Percentiles rank a stretch among this genome's conserved stretches.
Evolutionary conservation across 495 filamentous ascomycete genomes (phyloP).

Genomic region (Podospora comata): DNA sequence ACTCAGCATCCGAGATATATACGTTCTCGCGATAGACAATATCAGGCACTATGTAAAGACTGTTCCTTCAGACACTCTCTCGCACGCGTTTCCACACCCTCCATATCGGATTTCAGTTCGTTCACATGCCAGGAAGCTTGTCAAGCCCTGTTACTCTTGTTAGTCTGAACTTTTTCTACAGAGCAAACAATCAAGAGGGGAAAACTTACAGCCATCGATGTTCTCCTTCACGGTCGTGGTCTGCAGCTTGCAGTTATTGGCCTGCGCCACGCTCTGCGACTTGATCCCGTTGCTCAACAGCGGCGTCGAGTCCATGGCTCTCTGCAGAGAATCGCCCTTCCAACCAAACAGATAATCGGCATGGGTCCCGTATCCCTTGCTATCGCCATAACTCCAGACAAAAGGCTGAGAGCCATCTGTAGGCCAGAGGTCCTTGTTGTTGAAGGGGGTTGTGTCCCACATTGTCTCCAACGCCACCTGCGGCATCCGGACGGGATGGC

Average conservation of each 20-base stretch:
- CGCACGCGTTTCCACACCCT: background rate
- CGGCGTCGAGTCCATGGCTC: slow-evolving; percentile 41
- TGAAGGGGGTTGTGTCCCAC: slow-evolving; percentile 49
- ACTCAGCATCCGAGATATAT: background rate
- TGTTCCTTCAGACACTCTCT: background rate
- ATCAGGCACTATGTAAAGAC: background rate
- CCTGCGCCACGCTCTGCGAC: slow-evolving; percentile 39
- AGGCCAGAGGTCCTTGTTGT: slow-evolving; percentile 40
- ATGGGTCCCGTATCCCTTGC: slow-evolving; percentile 19
- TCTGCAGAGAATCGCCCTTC: slow-evolving; percentile 41
- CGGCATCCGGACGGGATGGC: slow-evolving; percentile 46
- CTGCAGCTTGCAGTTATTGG: slow-evolving; percentile 44
- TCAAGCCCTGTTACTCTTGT: slow-evolving; percentile 2
- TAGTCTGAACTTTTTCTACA: background rate
- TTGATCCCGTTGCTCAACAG: slow-evolving; percentile 45
- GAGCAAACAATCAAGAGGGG: background rate
- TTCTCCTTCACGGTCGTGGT: slow-evolving; percentile 37
- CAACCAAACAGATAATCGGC: slow-evolving; percentile 31
- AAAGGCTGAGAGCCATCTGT: slow-evolving; percentile 40
- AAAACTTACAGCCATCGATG: slow-evolving; percentile 45
- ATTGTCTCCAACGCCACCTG: slow-evolving; percentile 49
- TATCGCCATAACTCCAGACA: slow-evolving; percentile 31
- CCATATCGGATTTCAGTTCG: background rate
- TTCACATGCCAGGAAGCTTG: slow-evolving; percentile 10
- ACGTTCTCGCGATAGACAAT: background rate